These are phyloP conservation scores for Tetracentron sinense DNA, from an alignment of 164 flowering plant genomes.

Conservation along the genomic window DNA sequence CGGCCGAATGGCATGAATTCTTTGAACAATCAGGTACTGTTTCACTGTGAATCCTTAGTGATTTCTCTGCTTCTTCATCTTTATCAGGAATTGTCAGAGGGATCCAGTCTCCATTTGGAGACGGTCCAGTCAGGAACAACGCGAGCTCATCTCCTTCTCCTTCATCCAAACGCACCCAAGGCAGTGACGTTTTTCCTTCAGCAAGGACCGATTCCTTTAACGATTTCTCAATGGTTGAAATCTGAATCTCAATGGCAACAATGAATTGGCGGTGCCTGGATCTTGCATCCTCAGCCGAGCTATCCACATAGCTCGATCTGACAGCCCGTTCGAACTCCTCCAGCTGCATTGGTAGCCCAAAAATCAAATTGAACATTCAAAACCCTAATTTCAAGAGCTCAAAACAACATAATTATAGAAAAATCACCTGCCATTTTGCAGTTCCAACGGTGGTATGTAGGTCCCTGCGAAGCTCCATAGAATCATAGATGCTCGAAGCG, in stretches of 20 bases:
- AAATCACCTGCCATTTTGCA: conserved; percentile 98
- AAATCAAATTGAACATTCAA: neutral
- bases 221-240: conserved; percentile 46
- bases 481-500: conserved; percentile 33
- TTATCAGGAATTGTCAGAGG: conserved; percentile 7
- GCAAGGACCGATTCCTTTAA: conserved; percentile 36
- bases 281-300: conserved; percentile 47
- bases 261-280: conserved; percentile 74
- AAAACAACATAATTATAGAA: neutral
- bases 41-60: conserved; percentile 22
- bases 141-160: conserved; percentile 86
- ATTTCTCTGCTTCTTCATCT: conserved; percentile 18
- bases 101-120: conserved; percentile 14
- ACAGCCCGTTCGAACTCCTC: conserved; percentile 88
- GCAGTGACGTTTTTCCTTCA: conserved; percentile 53
- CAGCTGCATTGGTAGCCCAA: conserved; percentile 43
- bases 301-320: conserved; percentile 38
- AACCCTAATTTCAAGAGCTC: neutral
- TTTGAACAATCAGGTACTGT: conserved; percentile 25
- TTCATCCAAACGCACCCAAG: conserved; percentile 83
- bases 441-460: conserved; percentile 74
- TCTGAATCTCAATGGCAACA: conserved; percentile 53
- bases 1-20: conserved; percentile 32
- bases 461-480: conserved; percentile 64
- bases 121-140: conserved; percentile 60